These are phyloP conservation scores for Chrysosporium queenslandicum DNA, from an alignment of 2,329 filamentous ascomycete species.

Conservation along the genomic window DNA sequence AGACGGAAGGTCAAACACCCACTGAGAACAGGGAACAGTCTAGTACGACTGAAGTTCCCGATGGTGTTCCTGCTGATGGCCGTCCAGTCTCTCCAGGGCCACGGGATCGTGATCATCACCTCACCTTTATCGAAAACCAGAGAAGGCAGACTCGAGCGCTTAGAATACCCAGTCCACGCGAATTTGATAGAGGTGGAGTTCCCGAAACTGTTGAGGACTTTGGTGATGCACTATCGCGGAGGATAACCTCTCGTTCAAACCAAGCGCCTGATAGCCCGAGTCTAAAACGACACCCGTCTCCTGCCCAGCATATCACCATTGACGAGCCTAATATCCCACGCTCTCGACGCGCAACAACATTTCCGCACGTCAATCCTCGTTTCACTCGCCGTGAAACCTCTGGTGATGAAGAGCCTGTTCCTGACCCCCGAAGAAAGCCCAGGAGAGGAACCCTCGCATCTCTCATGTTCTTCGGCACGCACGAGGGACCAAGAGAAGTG, in stretches of 20 bases:
- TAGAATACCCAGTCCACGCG: conserved; percentile 82
- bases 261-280: conserved; percentile 16
- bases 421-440: conserved; percentile 18
- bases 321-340: conserved; percentile 36
- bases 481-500: conserved; percentile 43
- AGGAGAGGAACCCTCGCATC: conserved; percentile 22
- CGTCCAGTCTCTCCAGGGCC: conserved; percentile 45
- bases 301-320: conserved; percentile 38
- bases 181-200: conserved; percentile 71
- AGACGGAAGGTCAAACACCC: conserved; percentile 8
- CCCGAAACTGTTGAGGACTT: conserved; percentile 47
- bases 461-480: conserved; percentile 30
- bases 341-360: conserved; percentile 28
- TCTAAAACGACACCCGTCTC: conserved; percentile 22
- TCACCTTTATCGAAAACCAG: conserved; percentile 78
- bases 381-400: conserved; percentile 25
- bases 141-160: conserved; percentile 64
- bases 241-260: conserved; percentile 21
- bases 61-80: conserved; percentile 44
- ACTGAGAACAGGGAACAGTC: conserved; percentile 18
- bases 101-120: conserved; percentile 62
- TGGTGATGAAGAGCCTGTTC: conserved; percentile 20
- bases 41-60: conserved; percentile 14
- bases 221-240: conserved; percentile 22
- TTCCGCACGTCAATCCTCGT: conserved; percentile 33